Evolutionary conservation across 169 alveolate species (phyloP), one percentile per base, ranked within the genome.

Genomic region (Plasmodium knowlesi): DNA sequence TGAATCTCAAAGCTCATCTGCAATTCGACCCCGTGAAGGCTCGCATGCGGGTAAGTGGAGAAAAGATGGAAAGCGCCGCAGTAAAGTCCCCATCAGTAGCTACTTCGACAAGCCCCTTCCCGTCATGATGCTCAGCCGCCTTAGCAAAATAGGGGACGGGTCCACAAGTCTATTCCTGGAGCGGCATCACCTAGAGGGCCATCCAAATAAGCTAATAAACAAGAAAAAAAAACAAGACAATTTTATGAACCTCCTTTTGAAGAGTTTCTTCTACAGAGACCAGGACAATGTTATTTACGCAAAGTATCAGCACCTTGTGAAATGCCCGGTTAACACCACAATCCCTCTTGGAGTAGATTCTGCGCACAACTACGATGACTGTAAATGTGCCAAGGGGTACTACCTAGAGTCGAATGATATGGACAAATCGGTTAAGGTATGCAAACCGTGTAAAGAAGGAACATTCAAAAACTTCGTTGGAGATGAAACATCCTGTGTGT

Each of bases 371-470:
- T 92, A 95, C 37, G 97, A 97, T 39, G 96, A 95, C 82, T 97
- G 98, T 82, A 96, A 96, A 57, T 97, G 98, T 93, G 97, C 90
- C n/a, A 95, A 95, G 53, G 98, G 98, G 16, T 96, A 95, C 84
- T 96, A 96, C 67, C 88, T 96, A 54, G 95, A 84, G 19, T 39
- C 67, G 28, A 25, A 57, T 30, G 96, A 92, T 43, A 73, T 67
- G 5, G 76, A n/a, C 16, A 74, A 43, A 3, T 39, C 54, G 22
- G 74, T 50, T 46, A 97, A 97, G 85, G 30, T 54, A 3, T 97
- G 98, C 92, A 91, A 76, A 67, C 96, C 97, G 19, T 97, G 98
- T 76, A 71, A 93, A 28, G 96, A 96, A 41, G 98, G 98, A 0
- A 84, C 97, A 8, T 97, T 95, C 96, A 97, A 97, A 95, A 84